Percentiles rank a stretch among this genome's conserved stretches.
Conservation (phyloP, 2,329 filamentous ascomycete genomes). For the Colletotrichum brevisporum region DNA sequence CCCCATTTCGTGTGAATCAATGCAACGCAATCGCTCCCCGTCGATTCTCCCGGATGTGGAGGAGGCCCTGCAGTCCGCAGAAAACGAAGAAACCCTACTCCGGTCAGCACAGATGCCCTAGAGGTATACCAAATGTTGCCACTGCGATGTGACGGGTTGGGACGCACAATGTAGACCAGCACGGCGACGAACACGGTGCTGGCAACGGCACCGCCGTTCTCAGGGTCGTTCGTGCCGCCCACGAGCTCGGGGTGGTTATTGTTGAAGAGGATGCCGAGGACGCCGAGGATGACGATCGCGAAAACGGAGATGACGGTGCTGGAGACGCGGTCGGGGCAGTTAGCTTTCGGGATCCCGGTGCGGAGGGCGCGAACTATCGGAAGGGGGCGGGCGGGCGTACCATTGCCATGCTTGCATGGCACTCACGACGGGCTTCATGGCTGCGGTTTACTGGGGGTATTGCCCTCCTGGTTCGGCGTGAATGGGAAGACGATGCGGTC, state of each 20-base stretch:
- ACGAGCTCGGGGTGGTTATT: constrained; percentile 87
- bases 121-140: not conserved
- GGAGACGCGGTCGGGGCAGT: constrained; percentile 4
- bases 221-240: constrained; percentile 78
- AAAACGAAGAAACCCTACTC: constrained; percentile 87
- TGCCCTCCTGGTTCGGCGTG: not conserved
- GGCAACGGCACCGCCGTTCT: constrained; percentile 83
- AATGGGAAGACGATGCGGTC: constrained; percentile 33
- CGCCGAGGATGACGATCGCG: constrained; percentile 75
- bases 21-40: constrained; percentile 86
- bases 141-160: not conserved
- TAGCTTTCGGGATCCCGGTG: constrained; percentile 3
- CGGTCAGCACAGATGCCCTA: not conserved
- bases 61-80: constrained; percentile 88
- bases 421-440: constrained; percentile 95
- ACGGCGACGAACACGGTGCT: constrained; percentile 90
- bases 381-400: constrained; percentile 68
- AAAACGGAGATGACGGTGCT: constrained; percentile 82
- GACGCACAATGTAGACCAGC: constrained; percentile 86
- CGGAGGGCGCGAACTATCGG: not conserved
- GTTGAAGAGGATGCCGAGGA: constrained; percentile 80
- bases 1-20: constrained; percentile 36
- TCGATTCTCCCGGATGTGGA: constrained; percentile 87
- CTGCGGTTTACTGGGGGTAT: constrained; percentile 51
- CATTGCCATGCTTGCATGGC: constrained; percentile 96